Percentiles rank a stretch among this genome's conserved stretches.
Evolutionary conservation across 495 filamentous ascomycete species (phyloP).

Genomic region (Xylaria acuta): DNA sequence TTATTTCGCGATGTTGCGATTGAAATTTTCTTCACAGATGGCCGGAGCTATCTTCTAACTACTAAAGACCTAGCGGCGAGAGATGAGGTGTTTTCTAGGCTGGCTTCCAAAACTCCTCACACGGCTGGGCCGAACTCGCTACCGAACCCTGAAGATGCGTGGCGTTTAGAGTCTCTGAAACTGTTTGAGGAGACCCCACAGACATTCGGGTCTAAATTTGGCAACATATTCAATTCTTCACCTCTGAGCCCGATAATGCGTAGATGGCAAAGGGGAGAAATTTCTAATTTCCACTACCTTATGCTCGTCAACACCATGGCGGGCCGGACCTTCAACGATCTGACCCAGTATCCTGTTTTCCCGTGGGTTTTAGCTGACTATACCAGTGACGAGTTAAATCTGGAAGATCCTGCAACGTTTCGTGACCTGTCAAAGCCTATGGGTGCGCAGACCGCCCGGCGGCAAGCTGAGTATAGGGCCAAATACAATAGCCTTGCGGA

Average conservation of each 20-base stretch:
- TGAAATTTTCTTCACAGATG: conserved; percentile 96
- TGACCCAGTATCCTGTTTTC: conserved; percentile 98
- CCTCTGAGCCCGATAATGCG: conserved; percentile 81
- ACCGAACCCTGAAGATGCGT: conserved; percentile 71
- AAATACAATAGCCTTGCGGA: conserved; percentile 88
- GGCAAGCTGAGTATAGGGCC: conserved; percentile 79
- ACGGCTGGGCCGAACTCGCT: conserved; percentile 59
- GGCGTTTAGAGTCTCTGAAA: conserved; percentile 85
- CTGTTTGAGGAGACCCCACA: conserved; percentile 82
- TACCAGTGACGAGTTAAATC: conserved; percentile 91
- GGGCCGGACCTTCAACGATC: conserved; percentile 94
- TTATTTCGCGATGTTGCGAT: conserved; percentile 94
- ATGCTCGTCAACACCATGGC: conserved; percentile 99
- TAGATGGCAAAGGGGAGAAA: conserved; percentile 91
- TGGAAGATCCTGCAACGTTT: conserved; percentile 82
- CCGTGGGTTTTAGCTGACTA: conserved; percentile 97
- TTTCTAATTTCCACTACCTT: conserved; percentile 98
- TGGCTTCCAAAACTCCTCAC: conserved; percentile 80
- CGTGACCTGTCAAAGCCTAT: conserved; percentile 94
- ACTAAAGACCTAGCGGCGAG: conserved; percentile 72
- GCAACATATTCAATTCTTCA: conserved; percentile 86
- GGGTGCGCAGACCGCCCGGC: conserved; percentile 83
- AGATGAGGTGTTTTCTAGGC: conserved; percentile 77
- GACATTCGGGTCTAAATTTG: conserved; percentile 87
- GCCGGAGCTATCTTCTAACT: conserved; percentile 90